These are phyloP conservation scores for Aspergillus pseudotamarii DNA, from an alignment of 2,329 filamentous ascomycete species.

Conservation along the genomic window DNA sequence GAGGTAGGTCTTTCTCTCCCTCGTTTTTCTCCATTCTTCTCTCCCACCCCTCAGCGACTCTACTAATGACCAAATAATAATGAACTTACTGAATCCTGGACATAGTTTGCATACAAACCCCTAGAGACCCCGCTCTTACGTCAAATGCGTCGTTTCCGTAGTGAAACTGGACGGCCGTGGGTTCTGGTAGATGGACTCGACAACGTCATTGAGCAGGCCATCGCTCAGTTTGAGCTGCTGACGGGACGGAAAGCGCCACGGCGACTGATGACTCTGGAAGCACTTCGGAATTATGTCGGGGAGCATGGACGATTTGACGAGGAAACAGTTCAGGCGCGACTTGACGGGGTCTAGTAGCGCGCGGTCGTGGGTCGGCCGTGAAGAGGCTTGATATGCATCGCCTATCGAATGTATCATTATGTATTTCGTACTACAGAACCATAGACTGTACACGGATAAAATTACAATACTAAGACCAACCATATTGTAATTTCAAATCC, in stretches of 20 bases:
- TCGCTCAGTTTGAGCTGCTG: slow-evolving; percentile 80
- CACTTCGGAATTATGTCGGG: slow-evolving; percentile 45
- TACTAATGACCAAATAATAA: not conserved
- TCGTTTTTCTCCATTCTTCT: not conserved
- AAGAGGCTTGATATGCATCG: not conserved
- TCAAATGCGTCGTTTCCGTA: slow-evolving; percentile 65
- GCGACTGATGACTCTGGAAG: slow-evolving; percentile 69
- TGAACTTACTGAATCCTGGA: not conserved
- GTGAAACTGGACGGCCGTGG: slow-evolving; percentile 59
- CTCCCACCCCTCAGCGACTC: not conserved
- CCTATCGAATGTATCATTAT: not conserved
- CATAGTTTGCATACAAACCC: slow-evolving; percentile 66
- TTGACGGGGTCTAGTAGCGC: slow-evolving; percentile 29
- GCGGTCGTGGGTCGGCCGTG: not conserved
- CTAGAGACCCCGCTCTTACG: slow-evolving; percentile 70
- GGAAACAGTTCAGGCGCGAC: slow-evolving; percentile 39
- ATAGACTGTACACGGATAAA: not conserved
- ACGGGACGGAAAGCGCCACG: slow-evolving; percentile 73
- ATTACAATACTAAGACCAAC: not conserved
- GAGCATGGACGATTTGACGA: slow-evolving; percentile 40
- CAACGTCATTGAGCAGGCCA: slow-evolving; percentile 75
- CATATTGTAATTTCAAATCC: not conserved
- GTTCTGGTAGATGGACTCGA: slow-evolving; percentile 76
- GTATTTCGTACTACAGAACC: not conserved
- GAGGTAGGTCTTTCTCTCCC: slow-evolving; percentile 53